Evolutionary conservation across 495 filamentous ascomycete species (phyloP), one percentile per base, ranked within the genome.

Genomic region (Ramalina intermedia): DNA sequence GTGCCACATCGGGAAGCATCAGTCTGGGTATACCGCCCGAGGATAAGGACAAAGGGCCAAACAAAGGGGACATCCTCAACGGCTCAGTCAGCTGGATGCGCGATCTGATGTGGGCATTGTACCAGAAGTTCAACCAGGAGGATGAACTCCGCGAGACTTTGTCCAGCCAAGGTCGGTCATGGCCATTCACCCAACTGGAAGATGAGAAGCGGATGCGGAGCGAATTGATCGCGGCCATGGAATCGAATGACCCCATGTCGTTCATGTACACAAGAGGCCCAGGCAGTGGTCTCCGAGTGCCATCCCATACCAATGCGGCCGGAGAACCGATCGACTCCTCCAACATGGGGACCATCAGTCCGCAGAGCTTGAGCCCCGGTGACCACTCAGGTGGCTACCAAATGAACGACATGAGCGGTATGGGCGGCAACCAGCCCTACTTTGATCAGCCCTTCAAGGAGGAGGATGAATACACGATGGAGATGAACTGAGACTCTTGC

Each of bases 1-100:
- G 91, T 16, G 67, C 74, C 14, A 64, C 69, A 41, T 77, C 84
- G 6, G 88, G 88, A 29, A 91, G 82, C 59, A 94, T 96, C 51
- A 93, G 86, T 4, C 84, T 87, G 51, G 87, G 90, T 18, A 72
- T 94, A 35, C 85, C 89, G 0, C 77, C 90, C 24, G 91, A 98
- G 56, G 91, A 98, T 53, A 98, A 96, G 57, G 91, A 98, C 65
- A 96, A 96, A 55, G 93, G 93, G 1, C 91, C 91, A 0, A 96
- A 96, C 72, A 98, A 98, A 66, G 91, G 91, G 38, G 91, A 98
- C 59, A 96, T 98, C 46, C 79, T 98, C 47, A 96, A 96, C 61
- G 91, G 91, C 26, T 84, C 91, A 14, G 91, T 98, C 42, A 83
- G 85, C 64, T 98, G 91, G 91, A 95, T 83, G 51, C 80, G 90